A percentile compares a stretch with the other conserved stretches of the same genome.
Conservation (phyloP, 257 asterid species). For the Gentiana macrophylla region DNA sequence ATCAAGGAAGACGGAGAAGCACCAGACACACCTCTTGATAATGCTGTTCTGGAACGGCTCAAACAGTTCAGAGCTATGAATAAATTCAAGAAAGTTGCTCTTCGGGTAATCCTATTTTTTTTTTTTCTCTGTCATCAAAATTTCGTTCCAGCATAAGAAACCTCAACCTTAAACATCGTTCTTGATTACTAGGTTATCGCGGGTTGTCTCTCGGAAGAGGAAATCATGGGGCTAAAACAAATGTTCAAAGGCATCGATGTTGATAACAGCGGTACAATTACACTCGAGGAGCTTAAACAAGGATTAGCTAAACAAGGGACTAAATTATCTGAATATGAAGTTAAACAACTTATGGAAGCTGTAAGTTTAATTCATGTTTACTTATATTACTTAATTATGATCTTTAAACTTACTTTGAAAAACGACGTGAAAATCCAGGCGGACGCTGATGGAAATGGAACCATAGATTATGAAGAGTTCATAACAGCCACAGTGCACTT, state of each 20-base stretch:
- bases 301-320: constrained; percentile 68
- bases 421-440: constrained; percentile 30
- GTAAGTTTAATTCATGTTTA: constrained; percentile 22
- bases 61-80: constrained; percentile 76
- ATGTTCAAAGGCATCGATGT: constrained; percentile 64
- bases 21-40: constrained; percentile 66
- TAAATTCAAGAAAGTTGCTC: constrained; percentile 68
- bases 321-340: constrained; percentile 52
- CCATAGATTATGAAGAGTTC: constrained; percentile 92
- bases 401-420: background rate
- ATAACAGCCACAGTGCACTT: constrained; percentile 96
- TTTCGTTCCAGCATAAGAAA: no score
- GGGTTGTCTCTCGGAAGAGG: constrained; percentile 68
- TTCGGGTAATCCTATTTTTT: constrained; percentile 26
- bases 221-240: constrained; percentile 61
- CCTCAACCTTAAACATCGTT: background rate
- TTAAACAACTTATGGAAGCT: constrained; percentile 61
- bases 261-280: constrained; percentile 62
- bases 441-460: constrained; percentile 96
- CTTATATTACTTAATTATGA: background rate
- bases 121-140: no score
- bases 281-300: constrained; percentile 59
- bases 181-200: constrained; percentile 43
- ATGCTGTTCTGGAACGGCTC: constrained; percentile 56
- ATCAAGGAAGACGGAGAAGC: constrained; percentile 80